These are phyloP conservation scores for Pythium biforme DNA, from an alignment of 352 stramenopile species.

Conservation along the genomic window DNA sequence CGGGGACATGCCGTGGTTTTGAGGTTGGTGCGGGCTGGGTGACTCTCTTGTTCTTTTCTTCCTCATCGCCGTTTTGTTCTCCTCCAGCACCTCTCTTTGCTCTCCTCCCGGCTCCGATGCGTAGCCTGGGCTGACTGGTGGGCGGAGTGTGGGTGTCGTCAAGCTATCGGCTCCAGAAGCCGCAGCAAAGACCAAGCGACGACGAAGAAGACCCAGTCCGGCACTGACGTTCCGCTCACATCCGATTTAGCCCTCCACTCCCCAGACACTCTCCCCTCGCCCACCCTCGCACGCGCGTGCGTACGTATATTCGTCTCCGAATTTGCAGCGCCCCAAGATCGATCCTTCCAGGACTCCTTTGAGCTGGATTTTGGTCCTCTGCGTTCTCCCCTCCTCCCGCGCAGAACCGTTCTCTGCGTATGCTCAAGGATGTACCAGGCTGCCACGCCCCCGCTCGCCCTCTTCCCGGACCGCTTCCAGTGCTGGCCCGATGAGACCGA, in stretches of 20 bases:
- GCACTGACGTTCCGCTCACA: constrained; percentile 9
- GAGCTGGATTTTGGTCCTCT: constrained; percentile 1
- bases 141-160: constrained; percentile 17
- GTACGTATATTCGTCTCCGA: not conserved
- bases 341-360: not conserved
- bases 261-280: not conserved
- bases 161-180: constrained; percentile 12
- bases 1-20: constrained; percentile 11
- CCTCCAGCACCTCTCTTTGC: constrained; percentile 3
- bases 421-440: constrained; percentile 10
- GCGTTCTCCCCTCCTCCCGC: not conserved
- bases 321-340: not conserved
- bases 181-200: constrained; percentile 4
- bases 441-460: constrained; percentile 8
- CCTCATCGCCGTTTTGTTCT: constrained; percentile 8
- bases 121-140: constrained; percentile 11
- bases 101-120: constrained; percentile 1
- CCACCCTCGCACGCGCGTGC: not conserved
- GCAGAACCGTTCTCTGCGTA: constrained; percentile 3
- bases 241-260: constrained; percentile 3
- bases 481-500: constrained; percentile 21
- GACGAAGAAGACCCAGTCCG: not conserved
- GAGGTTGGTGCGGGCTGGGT: constrained; percentile 1
- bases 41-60: constrained; percentile 11
- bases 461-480: constrained; percentile 10